Evolutionary conservation across 2,329 filamentous ascomycete genomes (phyloP), one percentile per base, ranked within the genome.

Genomic region (Scleromitrula shiraiana): DNA sequence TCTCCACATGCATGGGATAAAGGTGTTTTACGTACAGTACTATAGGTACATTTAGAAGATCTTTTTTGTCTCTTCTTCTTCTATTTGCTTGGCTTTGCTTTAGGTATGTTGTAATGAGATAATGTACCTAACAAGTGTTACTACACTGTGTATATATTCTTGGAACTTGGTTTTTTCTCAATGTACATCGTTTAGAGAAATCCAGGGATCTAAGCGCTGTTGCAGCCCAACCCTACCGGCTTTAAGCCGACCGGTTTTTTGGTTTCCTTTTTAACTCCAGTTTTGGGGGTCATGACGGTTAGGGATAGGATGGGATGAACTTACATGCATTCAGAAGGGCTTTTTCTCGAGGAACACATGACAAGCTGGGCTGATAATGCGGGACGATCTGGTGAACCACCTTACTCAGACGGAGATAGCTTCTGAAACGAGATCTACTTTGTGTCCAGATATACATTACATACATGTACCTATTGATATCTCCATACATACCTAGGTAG

Each of bases 181-280:
- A n/a, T n/a, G n/a, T n/a, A n/a, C n/a, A n/a, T n/a, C n/a, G n/a
- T n/a, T 39, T 22, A 12, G 17, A 47, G 14, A 33, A 12, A 14
- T 3, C 27, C 47, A 50, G 23, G 47, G 47, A 35, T 45, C 23
- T 45, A 50, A 46, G 47, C 41, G 47, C 35, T 10, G 41, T 50
- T 22, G 41, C 47, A 35, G 66, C 22, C 67, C 67, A 6, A 61
- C 67, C 38, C 19, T n/a, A 41, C 44, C 23, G 41, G n/a, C 41
- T 33, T 15, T 19, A 14, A 23, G 29, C 41, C 29, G n/a, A n/a
- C n/a, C n/a, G n/a, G n/a, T n/a, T n/a, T n/a, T n/a, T n/a, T n/a
- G n/a, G n/a, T n/a, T n/a, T n/a, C n/a, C n/a, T n/a, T n/a, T n/a
- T n/a, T n/a, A n/a, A n/a, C n/a, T n/a, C n/a, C n/a, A n/a, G n/a